Base-by-base conservation (phyloP, 2,329 filamentous ascomycete genomes). In the Huntiella decipiens region DNA sequence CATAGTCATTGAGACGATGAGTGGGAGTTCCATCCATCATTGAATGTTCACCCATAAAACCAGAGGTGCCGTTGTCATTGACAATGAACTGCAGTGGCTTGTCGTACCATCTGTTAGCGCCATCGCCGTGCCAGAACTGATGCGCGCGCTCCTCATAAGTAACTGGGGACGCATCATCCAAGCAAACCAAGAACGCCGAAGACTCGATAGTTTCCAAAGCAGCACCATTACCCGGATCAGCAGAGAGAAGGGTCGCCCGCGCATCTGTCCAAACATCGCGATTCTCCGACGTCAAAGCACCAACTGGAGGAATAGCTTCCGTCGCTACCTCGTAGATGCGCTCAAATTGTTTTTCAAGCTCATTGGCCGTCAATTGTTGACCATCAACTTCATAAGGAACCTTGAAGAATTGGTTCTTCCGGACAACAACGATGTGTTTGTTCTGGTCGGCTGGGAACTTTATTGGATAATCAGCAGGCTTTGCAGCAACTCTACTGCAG, bases 1-100 rank as follows among this genome's bases (percentile, higher is more conserved):
- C 73, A 58, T 86, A 91, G 70, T 98, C 91, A 62, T 95, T 98
- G 12, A 98, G 73, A 38, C 92, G 81, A 65, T 96, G 91, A 2
- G 92, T 98, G 1, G 92, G 87, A 5, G 91, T 98, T 53, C 92
- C 91, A 60, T 98, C 91, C 92, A 98, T 98, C 91, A 98, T 96
- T 56, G 83, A 92, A 71, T 98, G 91, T 66, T 98, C 91, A 57
- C 91, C 91, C 72, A 86, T 88, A 71, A 98, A 98, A 51, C 91
- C 91, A 2, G 91, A 82, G 5, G 91, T 93, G 55, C 91, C 91
- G 61, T 98, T 98, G 61, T 98, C 87, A 63, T 94, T 95, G 66
- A 98, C 62, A 60, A 98, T 93, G 66, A 98, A 96, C 64, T 98
- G 88, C 45, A 94, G 68, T 4, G 91, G 91, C 71, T 98, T 98